Evolutionary conservation across 495 filamentous ascomycete species (phyloP).

Genomic region (Daldinia bambusicola): DNA sequence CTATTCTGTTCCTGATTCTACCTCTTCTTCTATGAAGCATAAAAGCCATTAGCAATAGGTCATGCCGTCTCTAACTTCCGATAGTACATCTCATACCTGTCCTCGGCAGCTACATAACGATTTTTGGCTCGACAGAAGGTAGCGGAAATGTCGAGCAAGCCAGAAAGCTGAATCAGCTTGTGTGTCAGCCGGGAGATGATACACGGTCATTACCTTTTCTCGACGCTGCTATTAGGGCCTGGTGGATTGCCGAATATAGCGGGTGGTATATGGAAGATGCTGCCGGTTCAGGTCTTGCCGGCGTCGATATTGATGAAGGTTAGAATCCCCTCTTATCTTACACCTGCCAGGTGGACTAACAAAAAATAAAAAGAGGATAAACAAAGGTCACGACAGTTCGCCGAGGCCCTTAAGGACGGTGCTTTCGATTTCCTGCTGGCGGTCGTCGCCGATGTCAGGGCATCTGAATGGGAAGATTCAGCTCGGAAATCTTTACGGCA

Average conservation of each 20-base stretch:
- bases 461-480: constrained; percentile 81
- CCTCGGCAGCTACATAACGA: constrained; percentile 74
- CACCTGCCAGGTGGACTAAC: constrained; percentile 36
- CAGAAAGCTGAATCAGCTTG: constrained; percentile 71
- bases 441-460: constrained; percentile 77
- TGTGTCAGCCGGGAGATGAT: constrained; percentile 71
- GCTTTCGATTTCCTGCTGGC: constrained; percentile 92
- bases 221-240: constrained; percentile 76
- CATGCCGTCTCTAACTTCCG: constrained; percentile 36
- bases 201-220: constrained; percentile 76
- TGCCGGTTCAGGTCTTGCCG: constrained; percentile 61
- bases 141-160: constrained; percentile 67
- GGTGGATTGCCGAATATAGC: constrained; percentile 94
- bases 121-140: constrained; percentile 78
- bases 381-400: constrained; percentile 74
- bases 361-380: constrained; percentile 63
- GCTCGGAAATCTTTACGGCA: constrained; percentile 76
- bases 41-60: neutral
- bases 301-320: constrained; percentile 62
- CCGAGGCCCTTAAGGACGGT: constrained; percentile 83
- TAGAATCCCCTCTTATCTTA: constrained; percentile 17
- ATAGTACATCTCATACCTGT: constrained; percentile 83
- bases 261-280: constrained; percentile 82
- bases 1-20: neutral
- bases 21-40: neutral